Conservation (phyloP, 805 yeast species). For the Wickerhamomyces xylosicus region DNA sequence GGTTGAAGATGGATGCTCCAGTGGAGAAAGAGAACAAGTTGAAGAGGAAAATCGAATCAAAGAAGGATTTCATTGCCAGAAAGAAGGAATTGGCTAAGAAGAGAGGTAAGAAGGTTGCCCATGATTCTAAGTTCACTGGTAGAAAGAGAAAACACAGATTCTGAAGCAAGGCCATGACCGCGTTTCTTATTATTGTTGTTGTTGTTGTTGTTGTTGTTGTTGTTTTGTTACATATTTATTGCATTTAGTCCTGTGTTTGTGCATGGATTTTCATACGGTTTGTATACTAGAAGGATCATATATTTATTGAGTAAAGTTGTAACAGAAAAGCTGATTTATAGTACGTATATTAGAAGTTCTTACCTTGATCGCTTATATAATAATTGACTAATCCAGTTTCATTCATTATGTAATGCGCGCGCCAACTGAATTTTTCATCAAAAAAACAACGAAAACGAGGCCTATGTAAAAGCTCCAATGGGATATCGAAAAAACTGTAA, state of each 20-base stretch:
- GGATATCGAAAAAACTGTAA: too few species aligned
- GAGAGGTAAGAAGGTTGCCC: conserved; percentile 83
- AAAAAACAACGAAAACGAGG: neutral
- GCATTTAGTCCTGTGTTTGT: neutral
- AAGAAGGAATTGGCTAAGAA: conserved; percentile 91
- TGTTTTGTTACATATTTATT: too few species aligned
- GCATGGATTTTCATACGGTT: too few species aligned
- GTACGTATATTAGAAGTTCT: neutral
- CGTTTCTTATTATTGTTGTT: too few species aligned
- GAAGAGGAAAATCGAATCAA: conserved; percentile 50
- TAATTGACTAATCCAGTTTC: neutral
- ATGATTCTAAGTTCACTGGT: conserved; percentile 86
- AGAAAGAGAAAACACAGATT: conserved; percentile 66
- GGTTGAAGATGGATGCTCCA: conserved; percentile 72
- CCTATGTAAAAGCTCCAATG: neutral
- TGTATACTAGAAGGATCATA: too few species aligned
- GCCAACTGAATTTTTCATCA: neutral
- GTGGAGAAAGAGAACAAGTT: conserved; percentile 26
- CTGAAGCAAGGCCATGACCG: too few species aligned
- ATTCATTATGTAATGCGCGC: neutral
- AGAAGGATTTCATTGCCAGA: conserved; percentile 73
- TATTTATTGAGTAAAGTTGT: too few species aligned
- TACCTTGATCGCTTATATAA: too few species aligned
- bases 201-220: too few species aligned
- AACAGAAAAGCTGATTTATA: too few species aligned